Base-by-base conservation (phyloP, 192 early-diverging fungal species). In the Pilobolus umbonatus region DNA sequence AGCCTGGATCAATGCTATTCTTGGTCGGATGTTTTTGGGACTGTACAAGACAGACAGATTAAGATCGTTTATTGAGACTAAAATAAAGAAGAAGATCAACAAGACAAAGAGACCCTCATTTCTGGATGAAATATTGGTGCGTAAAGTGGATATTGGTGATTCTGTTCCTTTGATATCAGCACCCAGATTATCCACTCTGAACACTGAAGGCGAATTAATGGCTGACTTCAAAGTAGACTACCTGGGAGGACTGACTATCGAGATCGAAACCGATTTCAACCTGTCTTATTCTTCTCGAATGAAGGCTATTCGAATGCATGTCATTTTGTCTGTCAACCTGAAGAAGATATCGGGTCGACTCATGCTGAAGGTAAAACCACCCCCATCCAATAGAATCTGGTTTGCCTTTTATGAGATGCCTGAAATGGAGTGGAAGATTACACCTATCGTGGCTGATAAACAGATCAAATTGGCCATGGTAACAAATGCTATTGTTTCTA, bases 371-470 rank as follows among this genome's bases (percentile, higher is more conserved):
- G 79, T 94, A 60, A 91, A 91, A 64, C 77, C 87, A 2, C 86
- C 88, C 6, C 86, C 88, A 12, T 82, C 89, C 4, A 94, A 94
- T 51, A 78, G 94, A 4, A 76, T 91, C 31, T 96, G 94, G 94
- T 60, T 92, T 42, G 94, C 89, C 0, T 91, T 95, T 55, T 83
- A 87, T 60, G 84, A 86, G 29, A 79, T 88, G 63, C 93, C 93
- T 0, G 77, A 80, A 4, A 75, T 96, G 50, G 78, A 89, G 32
- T 78, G 89, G 42, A 65, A 68, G 22, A 80, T 94, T 19, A 85
- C 88, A 34, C 92, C 92, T 0, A 77, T 92, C 31, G 87, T 96
- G 8, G 87, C 82, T 49, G 88, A 93, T 56, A 90, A 88, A 63
- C 78, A 89, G 31, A 80, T 94, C 39, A 83, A 80, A 55, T 81